Evolutionary conservation across 192 early-diverging fungal genomes (phyloP).

Genomic region (Funneliformis mosseae): DNA sequence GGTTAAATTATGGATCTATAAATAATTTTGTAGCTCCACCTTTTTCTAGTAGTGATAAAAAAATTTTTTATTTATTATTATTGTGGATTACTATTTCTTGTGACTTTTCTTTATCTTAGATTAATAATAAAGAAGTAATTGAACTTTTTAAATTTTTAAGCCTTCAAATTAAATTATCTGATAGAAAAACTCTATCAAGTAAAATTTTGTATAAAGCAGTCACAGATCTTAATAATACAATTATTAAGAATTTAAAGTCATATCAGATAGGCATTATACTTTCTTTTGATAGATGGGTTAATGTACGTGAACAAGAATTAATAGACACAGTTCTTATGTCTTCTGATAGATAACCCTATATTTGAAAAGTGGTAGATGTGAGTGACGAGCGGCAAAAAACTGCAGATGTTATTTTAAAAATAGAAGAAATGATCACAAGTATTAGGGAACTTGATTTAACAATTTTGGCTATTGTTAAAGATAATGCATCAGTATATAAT

Average conservation of each 20-base stretch:
- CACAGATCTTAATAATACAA: not conserved
- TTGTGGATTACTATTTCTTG: slow-evolving; percentile 9
- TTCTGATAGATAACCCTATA: not conserved
- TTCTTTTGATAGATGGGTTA: slow-evolving; percentile 9
- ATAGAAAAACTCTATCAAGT: not conserved
- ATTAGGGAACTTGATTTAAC: not conserved
- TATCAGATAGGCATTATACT: not conserved
- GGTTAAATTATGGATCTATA: too few relatives aligned
- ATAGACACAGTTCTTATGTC: not conserved
- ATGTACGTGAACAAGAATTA: not conserved
- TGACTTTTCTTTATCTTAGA: not conserved
- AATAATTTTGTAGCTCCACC: too few relatives aligned
- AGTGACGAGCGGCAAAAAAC: not conserved
- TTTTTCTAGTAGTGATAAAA: too few relatives aligned
- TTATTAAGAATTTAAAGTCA: not conserved
- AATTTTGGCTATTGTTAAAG: not conserved
- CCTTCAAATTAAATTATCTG: not conserved
- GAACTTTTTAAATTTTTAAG: slow-evolving; percentile 12
- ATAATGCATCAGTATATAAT: too few relatives aligned
- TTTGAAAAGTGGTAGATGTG: not conserved
- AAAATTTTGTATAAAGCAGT: not conserved
- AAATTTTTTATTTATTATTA: slow-evolving; percentile 9
- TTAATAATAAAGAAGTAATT: slow-evolving; percentile 3
- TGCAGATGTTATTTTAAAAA: not conserved
- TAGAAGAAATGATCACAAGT: not conserved